phyloP scores from a whole-genome alignment of 495 filamentous ascomycete genomes.

The Trichoderma reesei region DNA sequence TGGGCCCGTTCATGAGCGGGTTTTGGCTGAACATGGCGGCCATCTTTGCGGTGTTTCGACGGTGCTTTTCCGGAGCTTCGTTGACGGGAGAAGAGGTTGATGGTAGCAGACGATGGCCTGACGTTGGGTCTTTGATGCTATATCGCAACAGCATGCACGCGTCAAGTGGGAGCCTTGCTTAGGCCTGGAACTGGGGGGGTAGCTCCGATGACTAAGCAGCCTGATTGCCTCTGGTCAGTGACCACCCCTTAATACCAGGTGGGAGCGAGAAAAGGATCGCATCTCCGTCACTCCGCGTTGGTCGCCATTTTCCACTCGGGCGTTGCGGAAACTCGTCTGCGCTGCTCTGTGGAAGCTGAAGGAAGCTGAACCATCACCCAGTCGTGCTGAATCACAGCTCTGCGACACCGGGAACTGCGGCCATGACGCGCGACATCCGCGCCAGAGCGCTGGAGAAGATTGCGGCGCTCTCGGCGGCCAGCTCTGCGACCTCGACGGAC shows the following conservation, averaged over 20 bases:
- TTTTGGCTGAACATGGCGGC: constrained; percentile 55
- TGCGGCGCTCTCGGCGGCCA: constrained; percentile 49
- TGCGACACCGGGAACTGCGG: constrained; percentile 2
- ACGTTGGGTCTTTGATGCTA: neutral
- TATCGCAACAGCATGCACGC: constrained; percentile 18
- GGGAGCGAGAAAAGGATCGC: neutral
- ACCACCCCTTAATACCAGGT: neutral
- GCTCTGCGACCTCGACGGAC: constrained; percentile 40
- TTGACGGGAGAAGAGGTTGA: constrained; percentile 8
- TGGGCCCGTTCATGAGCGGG: constrained; percentile 50
- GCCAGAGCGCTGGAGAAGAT: constrained; percentile 61
- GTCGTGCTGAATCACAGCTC: neutral
- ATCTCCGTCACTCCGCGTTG: neutral
- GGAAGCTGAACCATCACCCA: neutral
- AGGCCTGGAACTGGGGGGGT: constrained; percentile 2
- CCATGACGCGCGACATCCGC: constrained; percentile 46
- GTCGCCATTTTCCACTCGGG: neutral
- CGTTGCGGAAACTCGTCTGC: neutral
- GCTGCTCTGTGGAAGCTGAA: neutral
- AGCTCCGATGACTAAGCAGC: constrained; percentile 9
- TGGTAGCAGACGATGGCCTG: constrained; percentile 1
- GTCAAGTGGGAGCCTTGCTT: constrained; percentile 41
- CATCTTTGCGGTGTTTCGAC: constrained; percentile 20
- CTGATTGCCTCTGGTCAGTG: neutral
- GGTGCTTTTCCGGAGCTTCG: neutral